Conservation (phyloP, 345 rosid genomes). For the Chamaenerion angustifolium region DNA sequence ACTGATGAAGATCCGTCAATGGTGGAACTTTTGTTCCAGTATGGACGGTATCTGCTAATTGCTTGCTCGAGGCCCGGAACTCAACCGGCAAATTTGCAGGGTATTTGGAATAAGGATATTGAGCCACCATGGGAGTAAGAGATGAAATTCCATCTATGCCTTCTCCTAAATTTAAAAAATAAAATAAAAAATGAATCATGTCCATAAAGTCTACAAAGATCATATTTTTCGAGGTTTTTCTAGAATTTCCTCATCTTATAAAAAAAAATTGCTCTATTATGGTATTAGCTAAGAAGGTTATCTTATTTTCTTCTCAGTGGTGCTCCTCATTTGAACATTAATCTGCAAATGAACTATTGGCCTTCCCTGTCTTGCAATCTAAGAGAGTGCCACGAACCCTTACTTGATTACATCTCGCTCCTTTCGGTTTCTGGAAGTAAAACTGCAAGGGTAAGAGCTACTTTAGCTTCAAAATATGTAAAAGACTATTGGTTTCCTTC, state of each 20-base stretch:
- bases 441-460: conserved; percentile 56
- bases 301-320: conserved; percentile 28
- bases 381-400: conserved; percentile 72
- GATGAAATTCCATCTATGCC: background rate
- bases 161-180: background rate
- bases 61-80: conserved; percentile 86
- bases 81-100: conserved; percentile 83
- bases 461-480: background rate
- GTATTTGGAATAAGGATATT: conserved; percentile 78
- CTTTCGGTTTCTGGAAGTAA: conserved; percentile 64
- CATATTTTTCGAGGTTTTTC: conserved; percentile 2
- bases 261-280: too few species aligned
- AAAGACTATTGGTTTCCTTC: background rate
- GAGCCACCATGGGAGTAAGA: conserved; percentile 92
- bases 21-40: conserved; percentile 77
- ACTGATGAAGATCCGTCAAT: conserved; percentile 70
- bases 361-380: conserved; percentile 79
- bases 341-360: conserved; percentile 98
- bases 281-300: background rate
- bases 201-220: background rate
- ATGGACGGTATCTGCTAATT: conserved; percentile 83
- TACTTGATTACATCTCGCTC: conserved; percentile 58
- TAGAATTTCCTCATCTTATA: background rate
- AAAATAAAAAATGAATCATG: background rate
- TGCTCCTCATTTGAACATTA: conserved; percentile 86